These are phyloP conservation scores for Herpotrichia juniperi DNA, from an alignment of 2,329 filamentous ascomycete genomes.

Conservation along the genomic window DNA sequence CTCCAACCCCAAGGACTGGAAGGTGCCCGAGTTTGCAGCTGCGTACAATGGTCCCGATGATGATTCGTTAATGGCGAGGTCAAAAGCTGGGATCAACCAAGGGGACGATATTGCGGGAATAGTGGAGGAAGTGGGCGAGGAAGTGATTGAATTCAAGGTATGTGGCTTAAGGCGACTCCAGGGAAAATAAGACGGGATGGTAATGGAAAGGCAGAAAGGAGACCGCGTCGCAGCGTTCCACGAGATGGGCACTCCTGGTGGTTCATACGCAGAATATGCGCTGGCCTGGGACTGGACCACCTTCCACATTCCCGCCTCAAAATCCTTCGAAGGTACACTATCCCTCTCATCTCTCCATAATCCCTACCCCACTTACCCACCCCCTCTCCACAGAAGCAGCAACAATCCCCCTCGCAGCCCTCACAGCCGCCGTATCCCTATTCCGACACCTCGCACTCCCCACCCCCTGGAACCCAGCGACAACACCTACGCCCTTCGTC, in stretches of 20 bases:
- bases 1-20: slow-evolving; percentile 54
- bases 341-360: not conserved
- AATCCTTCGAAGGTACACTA: slow-evolving; percentile 54
- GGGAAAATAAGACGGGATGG: no score
- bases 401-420: slow-evolving; percentile 49
- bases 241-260: slow-evolving; percentile 56
- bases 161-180: no score
- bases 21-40: no score
- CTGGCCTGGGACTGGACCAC: slow-evolving; percentile 60
- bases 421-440: slow-evolving; percentile 51
- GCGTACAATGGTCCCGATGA: no score
- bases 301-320: slow-evolving; percentile 57
- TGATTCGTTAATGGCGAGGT: no score
- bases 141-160: slow-evolving; percentile 61
- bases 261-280: slow-evolving; percentile 65
- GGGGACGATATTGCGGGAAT: slow-evolving; percentile 61
- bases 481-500: slow-evolving; percentile 27
- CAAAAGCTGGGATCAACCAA: no score
- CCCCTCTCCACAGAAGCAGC: slow-evolving; percentile 41
- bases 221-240: slow-evolving; percentile 62
- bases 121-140: slow-evolving; percentile 58
- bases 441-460: slow-evolving; percentile 47
- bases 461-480: slow-evolving; percentile 36
- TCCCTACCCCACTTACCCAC: not conserved
- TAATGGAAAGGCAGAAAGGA: no score